Conservation (phyloP, 2,329 filamentous ascomycete genomes). For the Alternaria novae-zelandiae region DNA sequence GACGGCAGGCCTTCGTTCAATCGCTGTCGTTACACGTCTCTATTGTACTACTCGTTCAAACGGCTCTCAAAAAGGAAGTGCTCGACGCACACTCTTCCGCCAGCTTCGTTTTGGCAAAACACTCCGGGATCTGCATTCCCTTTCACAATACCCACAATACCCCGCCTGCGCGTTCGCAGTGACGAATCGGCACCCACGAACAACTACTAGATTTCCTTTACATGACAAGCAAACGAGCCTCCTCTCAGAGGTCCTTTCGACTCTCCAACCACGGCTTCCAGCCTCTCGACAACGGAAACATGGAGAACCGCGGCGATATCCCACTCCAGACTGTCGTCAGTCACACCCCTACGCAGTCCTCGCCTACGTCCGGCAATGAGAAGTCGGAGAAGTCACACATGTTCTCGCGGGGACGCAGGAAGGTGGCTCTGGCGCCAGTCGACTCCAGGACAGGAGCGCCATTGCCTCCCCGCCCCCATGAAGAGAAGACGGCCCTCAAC, state of each 20-base stretch:
- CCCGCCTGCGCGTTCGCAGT: slow-evolving; percentile 16
- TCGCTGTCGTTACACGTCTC: slow-evolving; percentile 30
- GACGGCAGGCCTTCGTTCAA: slow-evolving; percentile 43
- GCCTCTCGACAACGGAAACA: slow-evolving; percentile 45
- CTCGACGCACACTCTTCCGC: slow-evolving; percentile 43
- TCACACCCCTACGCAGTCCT: slow-evolving; percentile 49
- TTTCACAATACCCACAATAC: background rate
- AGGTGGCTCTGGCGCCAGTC: slow-evolving; percentile 32
- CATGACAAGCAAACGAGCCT: slow-evolving; percentile 31
- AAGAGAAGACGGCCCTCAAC: slow-evolving; percentile 62
- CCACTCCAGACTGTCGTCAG: slow-evolving; percentile 64
- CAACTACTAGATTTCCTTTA: slow-evolving; percentile 10
- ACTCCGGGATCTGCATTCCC: slow-evolving; percentile 11
- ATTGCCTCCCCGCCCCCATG: slow-evolving; percentile 45
- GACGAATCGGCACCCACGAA: slow-evolving; percentile 20
- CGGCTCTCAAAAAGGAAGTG: slow-evolving; percentile 27
- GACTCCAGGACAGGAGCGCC: slow-evolving; percentile 41
- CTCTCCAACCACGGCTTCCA: slow-evolving; percentile 47
- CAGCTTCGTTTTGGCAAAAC: slow-evolving; percentile 16
- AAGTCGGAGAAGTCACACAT: slow-evolving; percentile 49
- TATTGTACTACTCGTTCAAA: slow-evolving; percentile 21
- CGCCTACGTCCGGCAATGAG: slow-evolving; percentile 33
- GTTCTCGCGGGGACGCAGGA: slow-evolving; percentile 44
- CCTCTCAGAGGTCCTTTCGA: slow-evolving; percentile 44
- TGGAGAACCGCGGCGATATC: slow-evolving; percentile 62